These are phyloP conservation scores for Dittrichia graveolens DNA, from an alignment of 129 eudicot species.

Conservation along the genomic window DNA sequence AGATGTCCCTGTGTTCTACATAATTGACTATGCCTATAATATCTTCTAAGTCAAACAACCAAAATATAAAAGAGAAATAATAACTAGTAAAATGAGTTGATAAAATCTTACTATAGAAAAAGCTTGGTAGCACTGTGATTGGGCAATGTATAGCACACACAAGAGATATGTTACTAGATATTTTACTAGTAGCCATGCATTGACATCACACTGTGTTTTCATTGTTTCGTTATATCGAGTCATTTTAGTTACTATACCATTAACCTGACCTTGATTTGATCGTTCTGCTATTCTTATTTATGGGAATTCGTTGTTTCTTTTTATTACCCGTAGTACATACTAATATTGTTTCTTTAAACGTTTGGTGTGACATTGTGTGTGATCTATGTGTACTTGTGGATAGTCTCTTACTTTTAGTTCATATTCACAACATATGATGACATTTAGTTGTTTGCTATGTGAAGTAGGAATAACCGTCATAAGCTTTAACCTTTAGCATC, in stretches of 20 bases:
- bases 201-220: not conserved
- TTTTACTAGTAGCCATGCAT: not conserved
- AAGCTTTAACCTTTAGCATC: constrained; percentile 11
- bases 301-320: not conserved
- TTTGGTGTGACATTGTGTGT: constrained; percentile 3
- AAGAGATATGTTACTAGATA: no score
- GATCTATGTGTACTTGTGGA: not conserved
- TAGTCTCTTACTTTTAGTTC: not conserved
- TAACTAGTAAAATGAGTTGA: not conserved
- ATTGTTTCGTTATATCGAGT: no score
- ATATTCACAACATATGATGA: not conserved
- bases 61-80: no score
- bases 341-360: no score
- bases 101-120: constrained; percentile 51
- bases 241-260: not conserved
- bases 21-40: no score
- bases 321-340: not conserved
- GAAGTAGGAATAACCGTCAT: not conserved
- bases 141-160: constrained; percentile 81
- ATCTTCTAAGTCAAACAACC: no score
- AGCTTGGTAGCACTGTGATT: constrained; percentile 47
- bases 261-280: not conserved
- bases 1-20: no score
- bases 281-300: not conserved
- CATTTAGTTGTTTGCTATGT: constrained; percentile 11